These are phyloP conservation scores for Aphanomyces cochlioides DNA, from an alignment of 352 stramenopile genomes.

Conservation along the genomic window DNA sequence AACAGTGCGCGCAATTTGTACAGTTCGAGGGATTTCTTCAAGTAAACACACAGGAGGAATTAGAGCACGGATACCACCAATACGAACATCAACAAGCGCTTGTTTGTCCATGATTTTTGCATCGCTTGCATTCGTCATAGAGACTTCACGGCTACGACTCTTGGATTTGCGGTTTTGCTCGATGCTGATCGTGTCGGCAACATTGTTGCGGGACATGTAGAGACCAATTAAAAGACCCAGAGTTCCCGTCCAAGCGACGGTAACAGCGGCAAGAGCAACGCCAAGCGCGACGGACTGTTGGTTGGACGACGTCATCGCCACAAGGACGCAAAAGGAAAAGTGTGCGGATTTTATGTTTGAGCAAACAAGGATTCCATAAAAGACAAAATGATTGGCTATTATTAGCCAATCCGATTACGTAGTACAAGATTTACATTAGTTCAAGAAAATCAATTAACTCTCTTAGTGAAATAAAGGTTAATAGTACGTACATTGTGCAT, in stretches of 20 bases:
- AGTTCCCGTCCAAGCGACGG: conserved; percentile 21
- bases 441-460: no score
- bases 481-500: no score
- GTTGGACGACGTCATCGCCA: neutral
- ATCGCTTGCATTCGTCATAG: conserved; percentile 15
- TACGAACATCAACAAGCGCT: conserved; percentile 11
- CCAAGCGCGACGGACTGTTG: conserved; percentile 3
- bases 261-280: conserved; percentile 24
- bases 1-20: conserved; percentile 58
- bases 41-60: conserved; percentile 64
- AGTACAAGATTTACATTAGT: no score
- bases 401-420: no score
- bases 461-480: no score
- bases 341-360: neutral
- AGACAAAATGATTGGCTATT: no score
- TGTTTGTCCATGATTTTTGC: conserved; percentile 28
- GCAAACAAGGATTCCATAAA: no score
- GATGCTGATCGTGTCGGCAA: neutral
- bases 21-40: conserved; percentile 68
- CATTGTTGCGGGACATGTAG: neutral
- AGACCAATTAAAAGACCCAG: conserved; percentile 18
- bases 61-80: conserved; percentile 52
- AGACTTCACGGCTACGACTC: conserved; percentile 13
- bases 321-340: neutral
- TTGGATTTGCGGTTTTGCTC: no score